Percentiles rank a stretch among this genome's conserved stretches.
Conservation (phyloP, 2,329 filamentous ascomycete species). For the Podosphaera aphanis region DNA sequence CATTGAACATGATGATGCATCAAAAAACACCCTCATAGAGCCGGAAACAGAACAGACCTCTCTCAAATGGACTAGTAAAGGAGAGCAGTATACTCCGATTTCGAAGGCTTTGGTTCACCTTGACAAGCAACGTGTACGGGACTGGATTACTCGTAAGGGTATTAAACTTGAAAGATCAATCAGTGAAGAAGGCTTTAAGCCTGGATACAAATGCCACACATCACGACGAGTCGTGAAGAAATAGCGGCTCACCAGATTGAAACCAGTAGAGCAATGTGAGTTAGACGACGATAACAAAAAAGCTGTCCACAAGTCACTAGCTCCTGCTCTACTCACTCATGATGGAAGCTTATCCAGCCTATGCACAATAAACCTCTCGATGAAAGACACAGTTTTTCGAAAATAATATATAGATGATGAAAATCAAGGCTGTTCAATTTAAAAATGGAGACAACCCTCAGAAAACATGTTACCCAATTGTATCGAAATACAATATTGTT, state of each 20-base stretch:
- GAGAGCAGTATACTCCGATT: constrained; percentile 18
- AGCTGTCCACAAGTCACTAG: no score
- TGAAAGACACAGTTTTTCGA: no score
- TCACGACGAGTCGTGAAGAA: not conserved
- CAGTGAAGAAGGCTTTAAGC: constrained; percentile 50
- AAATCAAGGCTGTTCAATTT: no score
- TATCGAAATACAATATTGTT: no score
- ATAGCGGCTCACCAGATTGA: not conserved
- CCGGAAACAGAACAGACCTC: constrained; percentile 17
- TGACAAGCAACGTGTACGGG: constrained; percentile 28
- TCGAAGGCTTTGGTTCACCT: constrained; percentile 20
- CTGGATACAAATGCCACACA: constrained; percentile 26
- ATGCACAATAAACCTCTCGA: no score
- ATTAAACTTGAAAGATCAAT: constrained; percentile 48
- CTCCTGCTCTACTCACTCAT: no score
- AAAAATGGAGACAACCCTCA: no score
- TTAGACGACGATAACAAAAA: no score
- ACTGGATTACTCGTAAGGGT: constrained; percentile 45
- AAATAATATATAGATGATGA: no score
- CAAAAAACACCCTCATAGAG: constrained; percentile 2
- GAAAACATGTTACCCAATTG: no score
- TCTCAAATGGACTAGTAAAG: constrained; percentile 17
- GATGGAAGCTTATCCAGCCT: no score
- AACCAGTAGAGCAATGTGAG: constrained; percentile 2
- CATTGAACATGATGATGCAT: constrained; percentile 23